Percentiles rank a stretch among this genome's conserved stretches.
Conservation (phyloP, 2,329 filamentous ascomycete species). For the Fusarium albosuccineum region DNA sequence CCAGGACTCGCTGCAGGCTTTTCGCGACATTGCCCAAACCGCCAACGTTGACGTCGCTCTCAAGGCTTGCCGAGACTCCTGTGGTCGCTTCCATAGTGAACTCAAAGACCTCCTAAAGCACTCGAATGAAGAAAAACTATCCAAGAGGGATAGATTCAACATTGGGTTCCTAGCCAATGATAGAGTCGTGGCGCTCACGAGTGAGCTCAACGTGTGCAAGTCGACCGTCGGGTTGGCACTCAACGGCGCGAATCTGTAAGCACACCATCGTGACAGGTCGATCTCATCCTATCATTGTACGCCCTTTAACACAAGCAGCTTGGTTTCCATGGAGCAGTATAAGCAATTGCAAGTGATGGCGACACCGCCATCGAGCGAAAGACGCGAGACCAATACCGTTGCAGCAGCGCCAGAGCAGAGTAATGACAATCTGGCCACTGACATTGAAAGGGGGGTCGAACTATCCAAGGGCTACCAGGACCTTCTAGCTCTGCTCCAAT, state of each 20-base stretch:
- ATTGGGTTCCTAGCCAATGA: background rate
- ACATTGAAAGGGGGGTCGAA: background rate
- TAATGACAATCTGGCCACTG: background rate
- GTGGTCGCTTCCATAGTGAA: background rate
- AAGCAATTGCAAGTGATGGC: background rate
- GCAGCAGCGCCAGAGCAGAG: no score
- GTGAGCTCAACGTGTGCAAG: background rate
- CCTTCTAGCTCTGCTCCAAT: background rate
- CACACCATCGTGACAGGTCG: background rate
- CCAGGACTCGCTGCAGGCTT: background rate
- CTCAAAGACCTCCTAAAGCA: background rate
- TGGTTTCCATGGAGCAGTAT: background rate
- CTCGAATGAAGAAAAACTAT: background rate
- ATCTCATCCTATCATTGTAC: background rate
- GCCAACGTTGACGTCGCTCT: background rate
- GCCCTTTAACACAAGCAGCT: background rate
- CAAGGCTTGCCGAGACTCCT: accelerated
- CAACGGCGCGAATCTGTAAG: background rate
- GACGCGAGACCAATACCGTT: background rate
- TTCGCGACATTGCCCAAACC: background rate
- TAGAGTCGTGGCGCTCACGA: accelerated
- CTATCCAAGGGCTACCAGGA: background rate
- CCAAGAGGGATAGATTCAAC: background rate
- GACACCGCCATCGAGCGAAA: background rate
- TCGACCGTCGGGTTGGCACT: background rate